A percentile compares a stretch with the other conserved stretches of the same genome.
phyloP scores from a whole-genome alignment of 2,329 filamentous ascomycete genomes.

The Aspergillus novoparasiticus region DNA sequence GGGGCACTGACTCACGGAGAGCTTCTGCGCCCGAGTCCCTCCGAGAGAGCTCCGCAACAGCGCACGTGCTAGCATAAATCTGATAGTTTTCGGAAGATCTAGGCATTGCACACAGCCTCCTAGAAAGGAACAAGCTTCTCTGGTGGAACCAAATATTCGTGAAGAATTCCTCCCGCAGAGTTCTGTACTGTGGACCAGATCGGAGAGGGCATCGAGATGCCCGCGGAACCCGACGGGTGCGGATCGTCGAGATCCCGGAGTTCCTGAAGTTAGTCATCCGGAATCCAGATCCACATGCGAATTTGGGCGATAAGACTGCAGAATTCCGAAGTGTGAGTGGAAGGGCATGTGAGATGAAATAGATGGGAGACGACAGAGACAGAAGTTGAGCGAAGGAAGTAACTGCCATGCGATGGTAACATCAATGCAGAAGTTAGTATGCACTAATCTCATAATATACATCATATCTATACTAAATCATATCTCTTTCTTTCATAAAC shows the following conservation, averaged over 20 bases:
- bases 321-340: background rate
- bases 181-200: background rate
- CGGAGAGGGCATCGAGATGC: background rate
- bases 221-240: slow-evolving; percentile 4
- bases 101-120: background rate
- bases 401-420: background rate
- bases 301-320: slow-evolving; percentile 24
- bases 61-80: background rate
- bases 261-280: slow-evolving; percentile 24
- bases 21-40: background rate
- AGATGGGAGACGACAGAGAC: background rate
- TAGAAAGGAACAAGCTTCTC: background rate
- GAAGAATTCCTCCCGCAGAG: background rate
- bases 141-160: background rate
- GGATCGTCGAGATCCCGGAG: slow-evolving; percentile 1
- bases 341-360: background rate
- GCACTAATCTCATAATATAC: background rate
- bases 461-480: background rate
- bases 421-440: background rate
- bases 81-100: background rate
- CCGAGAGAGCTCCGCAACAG: background rate
- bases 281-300: slow-evolving; percentile 33
- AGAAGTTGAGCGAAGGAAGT: background rate
- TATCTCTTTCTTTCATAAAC: background rate
- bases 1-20: background rate